Conservation (phyloP, 495 filamentous ascomycete species). For the Hypoxylon fuscum region DNA sequence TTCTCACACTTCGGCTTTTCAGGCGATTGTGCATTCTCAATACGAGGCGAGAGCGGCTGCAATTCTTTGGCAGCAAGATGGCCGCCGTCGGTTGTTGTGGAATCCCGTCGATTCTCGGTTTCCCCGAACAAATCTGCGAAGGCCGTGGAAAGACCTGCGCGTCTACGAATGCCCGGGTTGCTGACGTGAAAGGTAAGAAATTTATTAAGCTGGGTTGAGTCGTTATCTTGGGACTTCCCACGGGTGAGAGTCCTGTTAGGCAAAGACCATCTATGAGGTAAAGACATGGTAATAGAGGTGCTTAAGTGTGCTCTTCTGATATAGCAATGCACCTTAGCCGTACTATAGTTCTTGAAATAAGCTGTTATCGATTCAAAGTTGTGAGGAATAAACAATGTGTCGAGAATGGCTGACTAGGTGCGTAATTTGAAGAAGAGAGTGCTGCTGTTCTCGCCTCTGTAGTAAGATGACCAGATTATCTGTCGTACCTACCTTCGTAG, state of each 20-base stretch:
- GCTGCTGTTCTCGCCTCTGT: neutral
- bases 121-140: conserved; percentile 41
- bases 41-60: conserved; percentile 17
- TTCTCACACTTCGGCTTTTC: neutral
- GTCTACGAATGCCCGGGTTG: conserved; percentile 19
- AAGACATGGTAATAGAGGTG: conserved; percentile 36
- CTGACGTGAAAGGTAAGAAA: conserved; percentile 37
- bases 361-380: conserved; percentile 7
- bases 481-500: neutral
- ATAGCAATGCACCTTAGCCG: conserved; percentile 23
- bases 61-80: neutral
- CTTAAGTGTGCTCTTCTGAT: conserved; percentile 10
- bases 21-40: conserved; percentile 18
- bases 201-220: conserved; percentile 13
- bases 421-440: conserved; percentile 9
- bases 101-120: conserved; percentile 19
- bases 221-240: conserved; percentile 29
- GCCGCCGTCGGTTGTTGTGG: neutral
- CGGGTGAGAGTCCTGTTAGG: conserved; percentile 34
- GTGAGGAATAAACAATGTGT: conserved; percentile 13
- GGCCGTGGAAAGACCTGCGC: conserved; percentile 33
- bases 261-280: conserved; percentile 42
- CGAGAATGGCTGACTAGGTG: conserved; percentile 14
- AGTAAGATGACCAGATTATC: neutral
- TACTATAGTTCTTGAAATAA: conserved; percentile 18